phyloP scores from a whole-genome alignment of 2,329 filamentous ascomycete species.

The Colletotrichum sp. region DNA sequence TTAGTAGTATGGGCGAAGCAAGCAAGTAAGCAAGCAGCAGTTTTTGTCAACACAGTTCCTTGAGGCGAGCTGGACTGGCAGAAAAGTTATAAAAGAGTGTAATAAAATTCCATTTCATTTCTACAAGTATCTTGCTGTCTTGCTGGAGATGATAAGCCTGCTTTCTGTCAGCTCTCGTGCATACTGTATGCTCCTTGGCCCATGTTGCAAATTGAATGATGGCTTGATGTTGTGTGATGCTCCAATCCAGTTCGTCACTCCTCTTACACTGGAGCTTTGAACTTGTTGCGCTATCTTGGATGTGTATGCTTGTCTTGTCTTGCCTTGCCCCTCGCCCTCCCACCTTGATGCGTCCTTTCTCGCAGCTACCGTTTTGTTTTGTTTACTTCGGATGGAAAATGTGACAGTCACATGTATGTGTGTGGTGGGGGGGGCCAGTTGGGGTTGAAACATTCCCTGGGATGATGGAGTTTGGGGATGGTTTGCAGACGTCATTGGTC shows the following conservation, averaged over 20 bases:
- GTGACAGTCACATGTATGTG: background rate
- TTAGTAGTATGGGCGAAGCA: background rate
- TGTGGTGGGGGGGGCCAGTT: background rate
- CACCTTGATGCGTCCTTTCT: background rate
- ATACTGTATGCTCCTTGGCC: too few species aligned
- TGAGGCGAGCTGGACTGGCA: background rate
- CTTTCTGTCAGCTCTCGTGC: too few species aligned
- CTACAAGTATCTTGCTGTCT: too few species aligned
- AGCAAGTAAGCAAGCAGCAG: background rate
- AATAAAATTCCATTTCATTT: background rate
- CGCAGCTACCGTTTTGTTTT: background rate
- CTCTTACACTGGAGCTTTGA: background rate
- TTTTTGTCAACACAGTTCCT: background rate
- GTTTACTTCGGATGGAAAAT: background rate
- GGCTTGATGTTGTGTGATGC: background rate
- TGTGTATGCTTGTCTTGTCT: background rate
- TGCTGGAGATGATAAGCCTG: too few species aligned
- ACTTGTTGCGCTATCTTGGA: background rate
- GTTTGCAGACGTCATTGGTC: background rate
- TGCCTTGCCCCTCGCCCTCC: background rate
- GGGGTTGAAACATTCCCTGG: background rate
- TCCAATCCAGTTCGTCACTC: fast-evolving
- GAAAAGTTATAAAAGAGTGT: background rate
- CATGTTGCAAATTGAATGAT: background rate
- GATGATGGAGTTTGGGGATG: background rate